Evolutionary conservation across 2,329 filamentous ascomycete genomes (phyloP).

Genomic region (Trichoderma semiorbis): DNA sequence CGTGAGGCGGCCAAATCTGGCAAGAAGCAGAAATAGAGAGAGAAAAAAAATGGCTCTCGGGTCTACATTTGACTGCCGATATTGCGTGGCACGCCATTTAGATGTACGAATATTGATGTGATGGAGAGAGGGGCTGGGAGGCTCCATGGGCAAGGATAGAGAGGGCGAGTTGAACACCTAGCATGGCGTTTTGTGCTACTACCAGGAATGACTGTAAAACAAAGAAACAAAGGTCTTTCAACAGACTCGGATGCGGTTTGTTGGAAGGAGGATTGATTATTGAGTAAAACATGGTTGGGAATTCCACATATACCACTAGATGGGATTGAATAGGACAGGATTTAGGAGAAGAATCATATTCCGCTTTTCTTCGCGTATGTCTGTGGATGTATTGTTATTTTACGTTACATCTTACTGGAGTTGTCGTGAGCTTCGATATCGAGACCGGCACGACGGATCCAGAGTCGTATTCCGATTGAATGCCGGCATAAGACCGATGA

Average conservation of each 20-base stretch:
- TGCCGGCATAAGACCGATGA: slow-evolving; percentile 15
- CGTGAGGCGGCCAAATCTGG: slow-evolving; percentile 43
- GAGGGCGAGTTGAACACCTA: not conserved
- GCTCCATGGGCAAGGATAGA: not conserved
- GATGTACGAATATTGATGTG: not conserved
- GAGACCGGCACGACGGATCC: not conserved
- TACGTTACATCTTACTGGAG: not conserved
- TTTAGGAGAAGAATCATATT: not conserved
- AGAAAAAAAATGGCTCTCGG: slow-evolving; percentile 19
- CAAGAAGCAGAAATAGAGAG: slow-evolving; percentile 49
- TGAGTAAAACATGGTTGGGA: not conserved
- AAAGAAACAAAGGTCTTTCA: slow-evolving; percentile 17
- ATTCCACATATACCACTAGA: slow-evolving; percentile 19
- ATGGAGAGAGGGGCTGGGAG: not conserved
- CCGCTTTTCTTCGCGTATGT: not conserved
- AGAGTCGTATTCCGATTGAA: slow-evolving; percentile 8
- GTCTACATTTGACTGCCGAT: not conserved
- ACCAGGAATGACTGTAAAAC: not conserved
- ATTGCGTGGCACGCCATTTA: not conserved
- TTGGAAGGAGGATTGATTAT: not conserved
- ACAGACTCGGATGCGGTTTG: slow-evolving; percentile 19
- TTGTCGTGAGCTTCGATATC: not conserved
- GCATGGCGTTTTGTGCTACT: slow-evolving; percentile 13
- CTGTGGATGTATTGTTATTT: not conserved
- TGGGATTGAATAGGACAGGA: not conserved